Evolutionary conservation across 2,329 filamentous ascomycete genomes (phyloP), one percentile per base, ranked within the genome.

Genomic region (Trichophyton verrucosum): DNA sequence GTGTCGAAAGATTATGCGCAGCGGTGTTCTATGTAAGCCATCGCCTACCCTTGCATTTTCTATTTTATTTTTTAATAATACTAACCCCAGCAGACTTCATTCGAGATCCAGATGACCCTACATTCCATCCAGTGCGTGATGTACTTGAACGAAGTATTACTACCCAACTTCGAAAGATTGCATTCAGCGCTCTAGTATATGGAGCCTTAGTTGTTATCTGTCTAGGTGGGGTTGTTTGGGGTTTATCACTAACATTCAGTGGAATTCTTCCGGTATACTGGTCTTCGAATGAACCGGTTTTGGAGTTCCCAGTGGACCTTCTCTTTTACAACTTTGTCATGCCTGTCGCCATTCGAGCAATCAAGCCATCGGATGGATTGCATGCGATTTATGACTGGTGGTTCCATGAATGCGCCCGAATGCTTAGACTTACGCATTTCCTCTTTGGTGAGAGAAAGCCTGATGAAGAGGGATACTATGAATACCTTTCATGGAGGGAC

Each of bases 261-360:
- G 82, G 80, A 59, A 84, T 99, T 51, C 81, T 99, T 17, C 94
- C 94, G 0, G 89, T 99, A 53, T 89, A 92, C 72, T 97, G 95
- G 84, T 89, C 91, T 1, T 92, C 90, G 0, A 92, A 91, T 65
- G 89, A 95, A 66, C 91, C 94, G 0, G 87, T 95, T 0, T 79
- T 97, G 56, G 94, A 97, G 71, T 97, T 99, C 65, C 94, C 94
- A 0, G 84, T 96, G 63, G 92, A 99, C 69, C 79, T 99, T 1
- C 78, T 99, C 15, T 94, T 97, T 71, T 99, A 96, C 80, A 97
- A 97, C 74, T 95, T 96, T 72, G 78, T 96, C 55, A 94, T 96
- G 79, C 94, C 94, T 0, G 76, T 96, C 57, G 86, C 91, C 11
- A 84, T 97, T 66, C 87, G 84, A 67, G 86, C 90, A 67, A 86